Conservation (phyloP, 1,139 yeast genomes). For the Hemisphaericaspora xylofermentans region DNA sequence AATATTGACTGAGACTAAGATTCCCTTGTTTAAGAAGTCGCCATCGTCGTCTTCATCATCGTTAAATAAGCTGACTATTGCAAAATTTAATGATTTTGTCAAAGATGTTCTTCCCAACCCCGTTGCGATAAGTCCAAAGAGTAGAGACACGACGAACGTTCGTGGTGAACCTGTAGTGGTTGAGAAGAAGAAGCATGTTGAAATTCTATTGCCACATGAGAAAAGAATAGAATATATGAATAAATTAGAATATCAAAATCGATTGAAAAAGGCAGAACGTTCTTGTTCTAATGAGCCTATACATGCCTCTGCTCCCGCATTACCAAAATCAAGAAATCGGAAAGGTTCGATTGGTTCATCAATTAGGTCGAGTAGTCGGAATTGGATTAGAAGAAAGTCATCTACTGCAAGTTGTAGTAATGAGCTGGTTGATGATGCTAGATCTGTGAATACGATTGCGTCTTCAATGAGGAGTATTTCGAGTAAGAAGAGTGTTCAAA, state of each 20-base stretch:
- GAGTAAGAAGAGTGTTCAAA: constrained; percentile 2
- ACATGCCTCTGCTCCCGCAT: not conserved
- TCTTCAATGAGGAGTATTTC: constrained; percentile 10
- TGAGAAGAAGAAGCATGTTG: not conserved
- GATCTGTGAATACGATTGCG: not conserved
- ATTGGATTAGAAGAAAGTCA: constrained; percentile 1
- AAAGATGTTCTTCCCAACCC: too few relatives aligned
- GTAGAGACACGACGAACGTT: too few relatives aligned
- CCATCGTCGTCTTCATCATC: too few relatives aligned
- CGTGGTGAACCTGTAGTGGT: too few relatives aligned
- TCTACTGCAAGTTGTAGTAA: not conserved
- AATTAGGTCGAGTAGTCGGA: not conserved
- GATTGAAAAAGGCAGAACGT: not conserved
- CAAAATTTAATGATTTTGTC: too few relatives aligned
- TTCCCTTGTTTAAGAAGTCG: constrained; percentile 24
- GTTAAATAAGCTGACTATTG: too few relatives aligned
- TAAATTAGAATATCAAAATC: constrained; percentile 1
- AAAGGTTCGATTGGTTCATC: constrained; percentile 5
- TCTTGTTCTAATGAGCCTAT: too few relatives aligned
- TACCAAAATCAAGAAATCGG: not conserved
- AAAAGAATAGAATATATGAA: not conserved
- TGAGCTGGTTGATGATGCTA: constrained; percentile 6
- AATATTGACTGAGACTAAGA: constrained; percentile 28
- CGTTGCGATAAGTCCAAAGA: too few relatives aligned
- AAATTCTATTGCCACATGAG: not conserved